A percentile compares a stretch with the other conserved stretches of the same genome.
Conservation (phyloP, 176 grass and related monocot genomes). For the Olyra latifolia region DNA sequence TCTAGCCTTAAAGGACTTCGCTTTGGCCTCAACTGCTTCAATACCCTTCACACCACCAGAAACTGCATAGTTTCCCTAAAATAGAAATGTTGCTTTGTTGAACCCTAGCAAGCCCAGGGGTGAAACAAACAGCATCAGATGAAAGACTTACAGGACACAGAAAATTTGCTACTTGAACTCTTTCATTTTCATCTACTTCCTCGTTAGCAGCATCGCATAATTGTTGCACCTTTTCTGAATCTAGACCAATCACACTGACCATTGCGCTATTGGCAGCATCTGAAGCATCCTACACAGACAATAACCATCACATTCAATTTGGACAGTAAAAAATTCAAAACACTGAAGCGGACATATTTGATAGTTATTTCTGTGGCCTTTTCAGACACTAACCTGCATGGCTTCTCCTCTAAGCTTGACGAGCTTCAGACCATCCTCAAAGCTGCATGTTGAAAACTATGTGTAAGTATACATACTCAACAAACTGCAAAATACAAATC, state of each 20-base stretch:
- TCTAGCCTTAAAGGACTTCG: conserved; percentile 96
- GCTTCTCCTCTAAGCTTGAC: conserved; percentile 99
- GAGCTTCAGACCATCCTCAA: conserved; percentile 99
- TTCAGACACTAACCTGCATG: conserved; percentile 71
- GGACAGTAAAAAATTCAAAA: conserved; percentile 4
- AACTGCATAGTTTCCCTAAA: conserved; percentile 92
- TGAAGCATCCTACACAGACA: conserved; percentile 76
- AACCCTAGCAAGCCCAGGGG: conserved; percentile 10
- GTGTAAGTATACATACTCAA: conserved; percentile 27
- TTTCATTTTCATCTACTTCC: conserved; percentile 81
- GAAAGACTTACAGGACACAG: conserved; percentile 74
- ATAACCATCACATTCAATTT: conserved; percentile 16
- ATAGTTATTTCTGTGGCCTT: background rate
- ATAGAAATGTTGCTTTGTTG: conserved; percentile 12
- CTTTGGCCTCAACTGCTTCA: conserved; percentile 94
- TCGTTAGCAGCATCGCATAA: conserved; percentile 89
- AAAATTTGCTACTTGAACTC: conserved; percentile 92
- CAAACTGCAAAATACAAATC: background rate
- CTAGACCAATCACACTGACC: conserved; percentile 96
- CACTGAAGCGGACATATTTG: background rate
- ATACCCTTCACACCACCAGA: conserved; percentile 96
- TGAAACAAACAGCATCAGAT: background rate
- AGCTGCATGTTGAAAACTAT: conserved; percentile 52
- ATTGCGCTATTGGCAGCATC: conserved; percentile 84
- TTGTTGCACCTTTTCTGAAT: conserved; percentile 94